phyloP scores from a whole-genome alignment of 352 stramenopile species.

The Phytopythium boreale region DNA sequence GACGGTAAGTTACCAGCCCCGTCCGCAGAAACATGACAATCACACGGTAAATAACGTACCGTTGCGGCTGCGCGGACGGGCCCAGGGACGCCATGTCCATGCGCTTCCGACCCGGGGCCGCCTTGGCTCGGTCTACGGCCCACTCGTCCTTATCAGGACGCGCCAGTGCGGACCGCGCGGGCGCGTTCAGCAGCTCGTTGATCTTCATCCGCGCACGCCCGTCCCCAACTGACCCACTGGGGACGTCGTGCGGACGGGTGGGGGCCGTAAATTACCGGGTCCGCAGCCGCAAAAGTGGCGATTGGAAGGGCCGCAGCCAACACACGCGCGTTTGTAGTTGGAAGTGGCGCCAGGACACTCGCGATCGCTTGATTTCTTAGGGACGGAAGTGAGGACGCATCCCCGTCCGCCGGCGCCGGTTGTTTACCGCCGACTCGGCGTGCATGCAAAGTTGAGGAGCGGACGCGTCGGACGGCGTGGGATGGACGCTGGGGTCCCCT shows the following conservation, averaged over 20 bases:
- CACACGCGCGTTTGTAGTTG: no score
- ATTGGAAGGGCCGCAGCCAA: no score
- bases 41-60: conserved; percentile 4
- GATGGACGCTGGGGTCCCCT: no score
- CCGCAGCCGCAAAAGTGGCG: not conserved
- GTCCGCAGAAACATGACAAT: no score
- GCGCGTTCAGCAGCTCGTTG: conserved; percentile 28
- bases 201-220: conserved; percentile 13
- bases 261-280: not conserved
- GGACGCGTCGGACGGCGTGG: no score
- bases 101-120: conserved; percentile 11
- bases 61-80: conserved; percentile 29
- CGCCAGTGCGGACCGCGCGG: not conserved
- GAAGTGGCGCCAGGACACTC: no score
- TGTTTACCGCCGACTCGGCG: not conserved
- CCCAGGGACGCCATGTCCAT: conserved; percentile 64
- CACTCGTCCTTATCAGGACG: not conserved
- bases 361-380: conserved; percentile 4
- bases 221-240: no score
- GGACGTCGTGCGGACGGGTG: not conserved
- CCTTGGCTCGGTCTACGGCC: not conserved
- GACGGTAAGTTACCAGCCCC: not conserved
- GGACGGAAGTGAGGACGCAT: not conserved
- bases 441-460: not conserved
- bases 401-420: not conserved